Conservation (phyloP, 768 basidiomycete genomes). For the Daedaleopsis sinensis region DNA sequence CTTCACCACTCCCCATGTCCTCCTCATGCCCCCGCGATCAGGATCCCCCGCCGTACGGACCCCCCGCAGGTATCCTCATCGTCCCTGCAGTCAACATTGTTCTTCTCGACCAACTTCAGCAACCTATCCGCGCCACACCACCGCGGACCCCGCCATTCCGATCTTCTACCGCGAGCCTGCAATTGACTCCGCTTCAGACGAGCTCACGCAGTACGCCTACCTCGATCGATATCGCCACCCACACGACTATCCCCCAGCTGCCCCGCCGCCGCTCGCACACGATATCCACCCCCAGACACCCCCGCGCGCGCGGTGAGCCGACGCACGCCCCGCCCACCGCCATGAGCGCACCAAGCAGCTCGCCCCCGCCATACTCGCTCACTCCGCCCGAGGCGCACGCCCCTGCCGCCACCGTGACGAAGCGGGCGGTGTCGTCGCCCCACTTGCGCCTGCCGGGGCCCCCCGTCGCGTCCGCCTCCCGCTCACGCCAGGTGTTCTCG, state of each 20-base stretch:
- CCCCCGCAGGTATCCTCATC: background rate
- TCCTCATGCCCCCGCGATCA: background rate
- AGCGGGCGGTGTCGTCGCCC: background rate
- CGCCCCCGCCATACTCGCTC: slow-evolving; percentile 13
- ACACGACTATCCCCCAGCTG: background rate
- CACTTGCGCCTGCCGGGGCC: background rate
- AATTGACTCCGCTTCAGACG: background rate
- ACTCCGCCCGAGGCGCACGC: background rate
- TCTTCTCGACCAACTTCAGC: background rate
- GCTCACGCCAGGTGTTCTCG: background rate
- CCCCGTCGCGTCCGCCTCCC: background rate
- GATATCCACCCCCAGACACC: background rate
- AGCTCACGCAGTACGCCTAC: background rate
- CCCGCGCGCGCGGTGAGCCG: background rate
- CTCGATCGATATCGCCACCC: background rate
- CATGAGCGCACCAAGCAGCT: slow-evolving; percentile 18
- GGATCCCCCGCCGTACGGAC: background rate
- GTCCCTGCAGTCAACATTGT: background rate
- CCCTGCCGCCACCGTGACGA: background rate
- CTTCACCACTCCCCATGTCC: background rate
- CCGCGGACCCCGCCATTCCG: background rate
- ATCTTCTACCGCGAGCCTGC: background rate
- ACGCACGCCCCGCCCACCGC: background rate
- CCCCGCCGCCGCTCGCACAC: slow-evolving; percentile 1
- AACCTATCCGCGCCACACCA: background rate